Conservation (phyloP, 1,284 basidiomycete genomes). For the Sanghuangporus baumii region DNA sequence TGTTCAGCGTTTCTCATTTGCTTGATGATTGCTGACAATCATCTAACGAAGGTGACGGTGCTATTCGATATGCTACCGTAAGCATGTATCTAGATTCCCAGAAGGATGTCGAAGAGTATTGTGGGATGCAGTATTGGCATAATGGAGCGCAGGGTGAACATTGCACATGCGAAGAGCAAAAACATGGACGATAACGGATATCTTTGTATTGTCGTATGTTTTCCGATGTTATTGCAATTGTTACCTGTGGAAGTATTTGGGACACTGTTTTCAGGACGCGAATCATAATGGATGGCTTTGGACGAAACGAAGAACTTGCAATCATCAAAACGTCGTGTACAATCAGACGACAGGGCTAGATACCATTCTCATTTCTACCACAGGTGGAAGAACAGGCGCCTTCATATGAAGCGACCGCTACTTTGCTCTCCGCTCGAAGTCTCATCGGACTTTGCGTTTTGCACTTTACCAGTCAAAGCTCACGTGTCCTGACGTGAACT, state of each 20-base stretch:
- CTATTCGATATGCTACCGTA: slow-evolving; percentile 2
- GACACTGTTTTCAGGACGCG: too few species aligned
- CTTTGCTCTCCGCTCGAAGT: background rate
- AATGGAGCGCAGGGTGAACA: background rate
- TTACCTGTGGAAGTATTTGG: too few species aligned
- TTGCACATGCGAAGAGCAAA: background rate
- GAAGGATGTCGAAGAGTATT: slow-evolving; percentile 9
- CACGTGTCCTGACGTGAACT: background rate
- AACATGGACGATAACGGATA: background rate
- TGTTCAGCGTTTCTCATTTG: background rate
- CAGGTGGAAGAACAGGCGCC: too few species aligned
- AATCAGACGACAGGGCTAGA: too few species aligned
- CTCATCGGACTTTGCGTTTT: background rate
- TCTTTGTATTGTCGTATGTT: background rate
- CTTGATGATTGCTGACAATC: background rate
- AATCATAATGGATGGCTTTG: too few species aligned
- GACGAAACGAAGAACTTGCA: too few species aligned
- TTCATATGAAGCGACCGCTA: background rate
- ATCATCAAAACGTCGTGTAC: too few species aligned
- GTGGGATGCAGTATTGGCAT: slow-evolving; percentile 5
- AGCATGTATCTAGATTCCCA: background rate
- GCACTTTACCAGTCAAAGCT: background rate
- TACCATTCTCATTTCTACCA: too few species aligned
- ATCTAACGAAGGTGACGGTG: background rate
- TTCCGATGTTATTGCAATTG: background rate